Conservation (phyloP, 1,284 basidiomycete species). For the Rhodotorula sp. region DNA sequence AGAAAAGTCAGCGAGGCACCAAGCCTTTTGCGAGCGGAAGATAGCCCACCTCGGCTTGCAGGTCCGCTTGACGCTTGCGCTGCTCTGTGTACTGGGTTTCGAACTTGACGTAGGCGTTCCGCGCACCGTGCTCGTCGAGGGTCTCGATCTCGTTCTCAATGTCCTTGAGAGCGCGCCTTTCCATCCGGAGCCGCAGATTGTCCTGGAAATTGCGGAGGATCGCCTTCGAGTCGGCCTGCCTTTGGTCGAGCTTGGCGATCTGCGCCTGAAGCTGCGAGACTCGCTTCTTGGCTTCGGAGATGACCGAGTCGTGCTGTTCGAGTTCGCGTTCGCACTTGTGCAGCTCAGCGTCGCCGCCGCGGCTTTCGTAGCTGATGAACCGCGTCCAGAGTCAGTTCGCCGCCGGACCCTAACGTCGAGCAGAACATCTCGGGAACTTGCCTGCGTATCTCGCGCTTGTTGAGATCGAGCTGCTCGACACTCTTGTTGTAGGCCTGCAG, state of each 20-base stretch:
- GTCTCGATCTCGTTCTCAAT: slow-evolving; percentile 71
- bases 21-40: neutral
- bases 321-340: slow-evolving; percentile 64
- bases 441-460: slow-evolving; percentile 57
- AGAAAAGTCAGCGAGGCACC: neutral
- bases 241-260: slow-evolving; percentile 51
- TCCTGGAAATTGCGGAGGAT: slow-evolving; percentile 67
- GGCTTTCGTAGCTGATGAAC: slow-evolving; percentile 67
- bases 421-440: slow-evolving; percentile 4
- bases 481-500: slow-evolving; percentile 67
- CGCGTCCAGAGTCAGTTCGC: neutral
- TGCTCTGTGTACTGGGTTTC: slow-evolving; percentile 68
- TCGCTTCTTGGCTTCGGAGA: slow-evolving; percentile 45
- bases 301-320: slow-evolving; percentile 49
- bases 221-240: slow-evolving; percentile 49
- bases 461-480: slow-evolving; percentile 60
- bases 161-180: slow-evolving; percentile 64
- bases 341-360: slow-evolving; percentile 64
- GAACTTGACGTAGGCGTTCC: slow-evolving; percentile 75
- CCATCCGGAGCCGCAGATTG: slow-evolving; percentile 75
- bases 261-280: slow-evolving; percentile 57
- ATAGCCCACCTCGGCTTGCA: slow-evolving; percentile 62
- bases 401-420: neutral
- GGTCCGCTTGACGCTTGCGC: slow-evolving; percentile 58
- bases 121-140: slow-evolving; percentile 76